A percentile compares a stretch with the other conserved stretches of the same genome.
These are phyloP conservation scores for Darksidea phi DNA, from an alignment of 495 filamentous ascomycete species.

Conservation along the genomic window DNA sequence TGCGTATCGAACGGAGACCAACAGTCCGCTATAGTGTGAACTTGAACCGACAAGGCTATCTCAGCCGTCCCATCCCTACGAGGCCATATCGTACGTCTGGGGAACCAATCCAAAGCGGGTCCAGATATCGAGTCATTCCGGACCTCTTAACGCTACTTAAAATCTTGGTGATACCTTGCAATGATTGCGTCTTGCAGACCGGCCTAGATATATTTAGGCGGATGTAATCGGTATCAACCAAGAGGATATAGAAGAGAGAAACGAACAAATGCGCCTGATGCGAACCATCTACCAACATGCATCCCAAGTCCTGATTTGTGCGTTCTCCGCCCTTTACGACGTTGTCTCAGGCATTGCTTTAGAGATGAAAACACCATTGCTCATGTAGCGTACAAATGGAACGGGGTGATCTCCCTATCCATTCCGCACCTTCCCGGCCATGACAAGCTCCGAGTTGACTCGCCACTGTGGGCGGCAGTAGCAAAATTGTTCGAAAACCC, in stretches of 20 bases:
- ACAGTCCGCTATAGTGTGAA: not conserved
- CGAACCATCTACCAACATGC: slow-evolving; percentile 1
- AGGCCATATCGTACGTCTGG: not conserved
- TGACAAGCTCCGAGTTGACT: not conserved
- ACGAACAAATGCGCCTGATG: slow-evolving; percentile 3
- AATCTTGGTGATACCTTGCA: not conserved
- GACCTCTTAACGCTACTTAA: not conserved
- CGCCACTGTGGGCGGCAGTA: not conserved
- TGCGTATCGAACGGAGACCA: not conserved
- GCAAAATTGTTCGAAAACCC: not conserved
- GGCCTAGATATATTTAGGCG: not conserved
- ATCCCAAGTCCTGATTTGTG: slow-evolving; percentile 5
- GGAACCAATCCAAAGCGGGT: not conserved
- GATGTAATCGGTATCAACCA: not conserved
- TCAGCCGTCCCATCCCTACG: not conserved
- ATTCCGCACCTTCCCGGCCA: not conserved
- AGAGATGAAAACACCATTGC: not conserved
- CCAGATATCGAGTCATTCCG: not conserved
- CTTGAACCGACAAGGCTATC: not conserved
- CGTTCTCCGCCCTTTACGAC: not conserved
- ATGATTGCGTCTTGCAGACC: not conserved
- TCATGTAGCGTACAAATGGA: not conserved
- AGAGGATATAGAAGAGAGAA: not conserved
- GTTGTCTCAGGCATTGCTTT: not conserved
- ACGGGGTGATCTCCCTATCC: not conserved